A percentile compares a stretch with the other conserved stretches of the same genome.
These are phyloP conservation scores for Mycena amicta DNA, from an alignment of 768 basidiomycete genomes.

Conservation along the genomic window DNA sequence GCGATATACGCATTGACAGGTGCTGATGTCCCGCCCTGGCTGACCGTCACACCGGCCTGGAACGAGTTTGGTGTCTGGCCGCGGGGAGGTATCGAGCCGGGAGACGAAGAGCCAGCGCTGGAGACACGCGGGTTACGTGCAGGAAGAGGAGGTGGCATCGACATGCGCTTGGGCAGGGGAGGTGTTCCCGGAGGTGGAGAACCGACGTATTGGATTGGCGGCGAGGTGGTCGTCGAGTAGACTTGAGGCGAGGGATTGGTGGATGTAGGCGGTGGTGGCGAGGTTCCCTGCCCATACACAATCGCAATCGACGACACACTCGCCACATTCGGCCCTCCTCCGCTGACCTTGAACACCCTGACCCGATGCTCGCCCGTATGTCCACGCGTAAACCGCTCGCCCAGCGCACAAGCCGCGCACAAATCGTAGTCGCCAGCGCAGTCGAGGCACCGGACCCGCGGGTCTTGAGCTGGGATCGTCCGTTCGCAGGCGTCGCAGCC, in stretches of 20 bases:
- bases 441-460: conserved; percentile 11
- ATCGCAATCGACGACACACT: not conserved
- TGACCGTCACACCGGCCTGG: not conserved
- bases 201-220: too few species aligned
- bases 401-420: conserved; percentile 6
- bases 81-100: too few species aligned
- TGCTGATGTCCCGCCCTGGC: not conserved
- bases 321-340: not conserved
- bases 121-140: not conserved
- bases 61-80: not conserved
- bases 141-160: not conserved
- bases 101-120: not conserved
- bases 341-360: not conserved
- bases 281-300: not conserved
- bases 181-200: not conserved
- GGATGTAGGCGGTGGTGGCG: too few species aligned
- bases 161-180: not conserved
- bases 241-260: too few species aligned
- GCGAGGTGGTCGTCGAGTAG: too few species aligned
- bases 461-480: not conserved
- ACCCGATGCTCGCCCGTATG: not conserved
- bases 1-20: not conserved
- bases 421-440: conserved; percentile 1
- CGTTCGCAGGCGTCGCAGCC: conserved; percentile 5
- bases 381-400: not conserved